These are phyloP conservation scores for Apiotrichum sp. DNA, from an alignment of 1,284 basidiomycete genomes.

Conservation along the genomic window DNA sequence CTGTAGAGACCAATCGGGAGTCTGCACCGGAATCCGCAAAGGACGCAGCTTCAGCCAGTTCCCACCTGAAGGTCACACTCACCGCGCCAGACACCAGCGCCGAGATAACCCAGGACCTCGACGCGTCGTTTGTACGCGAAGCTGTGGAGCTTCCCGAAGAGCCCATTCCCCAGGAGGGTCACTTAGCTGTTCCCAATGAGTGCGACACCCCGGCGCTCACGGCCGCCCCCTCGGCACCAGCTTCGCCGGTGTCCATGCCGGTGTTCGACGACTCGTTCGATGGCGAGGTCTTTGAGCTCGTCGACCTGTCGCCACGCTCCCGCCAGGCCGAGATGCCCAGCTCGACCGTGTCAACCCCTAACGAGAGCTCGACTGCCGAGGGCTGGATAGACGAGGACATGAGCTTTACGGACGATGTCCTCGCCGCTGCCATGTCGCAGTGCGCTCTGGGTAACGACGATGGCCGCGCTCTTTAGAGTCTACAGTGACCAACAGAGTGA, in stretches of 20 bases:
- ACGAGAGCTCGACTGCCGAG: neutral
- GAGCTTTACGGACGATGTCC: constrained; percentile 3
- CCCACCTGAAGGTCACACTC: neutral
- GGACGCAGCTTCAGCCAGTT: too few relatives aligned
- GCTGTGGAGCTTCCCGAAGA: neutral
- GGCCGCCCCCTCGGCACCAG: too few relatives aligned
- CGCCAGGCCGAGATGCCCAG: neutral
- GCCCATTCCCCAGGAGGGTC: neutral
- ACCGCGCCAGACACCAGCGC: neutral
- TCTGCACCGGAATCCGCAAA: too few relatives aligned
- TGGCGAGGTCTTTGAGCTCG: neutral
- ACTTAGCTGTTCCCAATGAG: neutral
- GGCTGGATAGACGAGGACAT: constrained; percentile 5
- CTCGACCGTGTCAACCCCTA: neutral
- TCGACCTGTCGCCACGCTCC: neutral
- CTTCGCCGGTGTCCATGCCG: neutral
- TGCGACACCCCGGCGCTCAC: neutral
- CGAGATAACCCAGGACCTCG: neutral
- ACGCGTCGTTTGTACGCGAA: neutral
- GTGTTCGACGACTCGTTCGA: neutral
- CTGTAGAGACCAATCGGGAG: too few relatives aligned
- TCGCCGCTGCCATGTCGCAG: constrained; percentile 1
- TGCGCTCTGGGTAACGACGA: neutral
- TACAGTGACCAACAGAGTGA: neutral
- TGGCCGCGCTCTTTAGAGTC: too few relatives aligned